These are phyloP conservation scores for Beauveria asiatica DNA, from an alignment of 2,329 filamentous ascomycete genomes.

Conservation along the genomic window DNA sequence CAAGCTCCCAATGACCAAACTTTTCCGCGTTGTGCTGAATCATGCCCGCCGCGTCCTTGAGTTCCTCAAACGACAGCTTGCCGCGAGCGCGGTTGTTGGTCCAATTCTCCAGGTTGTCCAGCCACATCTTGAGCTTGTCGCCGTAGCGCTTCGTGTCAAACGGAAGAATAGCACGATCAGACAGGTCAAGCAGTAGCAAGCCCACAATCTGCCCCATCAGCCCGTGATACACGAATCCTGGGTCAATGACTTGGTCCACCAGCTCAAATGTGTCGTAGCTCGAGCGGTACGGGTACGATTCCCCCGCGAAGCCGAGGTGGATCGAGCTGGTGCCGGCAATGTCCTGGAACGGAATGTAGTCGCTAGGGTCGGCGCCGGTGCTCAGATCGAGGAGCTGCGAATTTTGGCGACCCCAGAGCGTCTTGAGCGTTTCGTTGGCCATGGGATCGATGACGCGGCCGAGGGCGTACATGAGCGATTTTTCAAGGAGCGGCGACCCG, in stretches of 20 bases:
- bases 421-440: constrained; percentile 61
- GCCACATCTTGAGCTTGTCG: constrained; percentile 52
- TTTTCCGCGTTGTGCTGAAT: constrained; percentile 42
- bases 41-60: constrained; percentile 48
- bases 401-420: constrained; percentile 64
- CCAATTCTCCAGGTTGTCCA: constrained; percentile 59
- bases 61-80: constrained; percentile 23
- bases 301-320: constrained; percentile 69
- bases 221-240: constrained; percentile 72
- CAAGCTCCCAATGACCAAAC: constrained; percentile 68
- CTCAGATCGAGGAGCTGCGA: constrained; percentile 60
- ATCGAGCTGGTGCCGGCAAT: constrained; percentile 83
- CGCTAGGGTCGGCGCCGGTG: constrained; percentile 49
- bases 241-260: constrained; percentile 74
- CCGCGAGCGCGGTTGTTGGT: constrained; percentile 33
- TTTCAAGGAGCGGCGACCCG: constrained; percentile 72
- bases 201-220: constrained; percentile 71
- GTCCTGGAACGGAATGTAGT: constrained; percentile 85
- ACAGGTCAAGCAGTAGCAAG: constrained; percentile 75
- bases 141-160: constrained; percentile 75
- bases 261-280: constrained; percentile 88
- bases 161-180: constrained; percentile 72
- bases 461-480: constrained; percentile 63
- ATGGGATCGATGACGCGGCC: constrained; percentile 65
- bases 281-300: constrained; percentile 63